Percentiles rank a stretch among this genome's conserved stretches.
Evolutionary conservation across 306 rosid species (phyloP).

Genomic region (Medicago lupulina): DNA sequence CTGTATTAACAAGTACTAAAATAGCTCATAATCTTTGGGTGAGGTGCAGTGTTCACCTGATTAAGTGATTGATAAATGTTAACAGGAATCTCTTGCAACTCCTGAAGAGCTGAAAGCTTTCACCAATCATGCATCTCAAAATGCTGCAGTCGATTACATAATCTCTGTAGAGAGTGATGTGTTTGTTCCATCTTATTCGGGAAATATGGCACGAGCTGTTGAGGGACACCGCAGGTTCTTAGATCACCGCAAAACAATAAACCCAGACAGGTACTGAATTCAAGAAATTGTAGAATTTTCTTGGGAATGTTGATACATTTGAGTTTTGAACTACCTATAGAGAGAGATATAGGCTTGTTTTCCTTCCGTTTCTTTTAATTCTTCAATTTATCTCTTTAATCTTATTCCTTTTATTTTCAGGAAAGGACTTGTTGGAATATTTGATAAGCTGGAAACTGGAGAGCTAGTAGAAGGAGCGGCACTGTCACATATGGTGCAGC

Average conservation of each 20-base stretch:
- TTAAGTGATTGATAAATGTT: constrained; percentile 41
- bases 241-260: constrained; percentile 86
- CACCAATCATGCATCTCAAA: constrained; percentile 85
- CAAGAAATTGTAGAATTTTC: constrained; percentile 26
- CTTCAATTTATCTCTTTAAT: constrained; percentile 17
- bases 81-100: constrained; percentile 88
- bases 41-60: constrained; percentile 39
- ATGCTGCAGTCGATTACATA: constrained; percentile 90
- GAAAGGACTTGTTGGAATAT: constrained; percentile 81
- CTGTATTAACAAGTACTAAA: constrained; percentile 34
- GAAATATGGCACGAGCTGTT: constrained; percentile 97
- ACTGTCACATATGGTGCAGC: constrained; percentile 61
- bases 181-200: constrained; percentile 83
- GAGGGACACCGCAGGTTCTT: constrained; percentile 96
- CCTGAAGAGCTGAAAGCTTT: constrained; percentile 78
- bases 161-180: constrained; percentile 91
- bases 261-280: constrained; percentile 74
- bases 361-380: constrained; percentile 13
- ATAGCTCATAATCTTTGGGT: constrained; percentile 34
- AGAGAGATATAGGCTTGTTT: constrained; percentile 15
- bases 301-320: not conserved
- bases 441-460: constrained; percentile 76
- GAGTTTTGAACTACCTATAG: constrained; percentile 18
- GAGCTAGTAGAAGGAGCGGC: constrained; percentile 61
- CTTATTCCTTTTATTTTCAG: constrained; percentile 56